Evolutionary conservation across 805 yeast genomes (phyloP).

Genomic region (Wickerhamiella shivajii): DNA sequence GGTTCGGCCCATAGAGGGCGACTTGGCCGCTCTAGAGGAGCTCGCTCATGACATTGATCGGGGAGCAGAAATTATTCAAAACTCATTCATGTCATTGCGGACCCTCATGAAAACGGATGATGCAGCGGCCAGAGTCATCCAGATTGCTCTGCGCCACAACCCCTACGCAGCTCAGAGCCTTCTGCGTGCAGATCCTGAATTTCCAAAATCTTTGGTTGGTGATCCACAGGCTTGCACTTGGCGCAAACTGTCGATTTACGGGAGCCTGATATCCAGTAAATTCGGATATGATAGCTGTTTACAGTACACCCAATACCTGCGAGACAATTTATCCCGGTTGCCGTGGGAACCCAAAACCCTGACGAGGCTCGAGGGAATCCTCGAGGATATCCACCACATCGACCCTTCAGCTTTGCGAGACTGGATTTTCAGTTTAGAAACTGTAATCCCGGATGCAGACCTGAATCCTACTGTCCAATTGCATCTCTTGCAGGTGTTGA

Average conservation of each 20-base stretch:
- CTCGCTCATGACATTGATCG: slow-evolving; percentile 46
- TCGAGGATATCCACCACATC: slow-evolving; percentile 5
- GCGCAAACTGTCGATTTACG: slow-evolving; percentile 13
- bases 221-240: slow-evolving; percentile 5
- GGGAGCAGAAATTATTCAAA: slow-evolving; percentile 32
- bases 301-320: slow-evolving; percentile 13
- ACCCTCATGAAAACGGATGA: slow-evolving; percentile 12
- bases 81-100: slow-evolving; percentile 18
- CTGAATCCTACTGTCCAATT: no score
- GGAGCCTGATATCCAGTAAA: slow-evolving; percentile 8
- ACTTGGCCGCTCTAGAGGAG: slow-evolving; percentile 36
- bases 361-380: slow-evolving; percentile 4
- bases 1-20: no score
- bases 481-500: neutral
- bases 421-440: no score
- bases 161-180: slow-evolving; percentile 33
- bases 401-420: no score
- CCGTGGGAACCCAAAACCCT: slow-evolving; percentile 2
- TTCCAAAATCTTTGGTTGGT: slow-evolving; percentile 2
- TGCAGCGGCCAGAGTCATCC: slow-evolving; percentile 40
- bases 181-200: slow-evolving; percentile 5
- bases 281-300: slow-evolving; percentile 18
- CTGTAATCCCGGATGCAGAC: no score
- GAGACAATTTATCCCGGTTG: slow-evolving; percentile 5
- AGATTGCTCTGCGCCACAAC: slow-evolving; percentile 61